Evolutionary conservation across 2,329 filamentous ascomycete species (phyloP).

Genomic region (Ceratocystis lukuohia): DNA sequence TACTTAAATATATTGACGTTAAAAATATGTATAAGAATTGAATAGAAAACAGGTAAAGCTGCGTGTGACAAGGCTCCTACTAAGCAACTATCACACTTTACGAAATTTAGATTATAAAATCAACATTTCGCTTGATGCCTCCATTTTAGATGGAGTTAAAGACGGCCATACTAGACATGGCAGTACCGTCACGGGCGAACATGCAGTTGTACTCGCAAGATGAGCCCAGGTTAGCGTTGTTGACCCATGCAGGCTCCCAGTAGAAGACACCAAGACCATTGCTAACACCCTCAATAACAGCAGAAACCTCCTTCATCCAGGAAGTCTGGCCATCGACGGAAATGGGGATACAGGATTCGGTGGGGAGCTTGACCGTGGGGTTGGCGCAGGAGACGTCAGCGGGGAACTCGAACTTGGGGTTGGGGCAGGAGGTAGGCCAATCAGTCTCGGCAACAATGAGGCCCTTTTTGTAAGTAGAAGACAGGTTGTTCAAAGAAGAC

Average conservation of each 20-base stretch:
- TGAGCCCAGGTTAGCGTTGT: slow-evolving; percentile 50
- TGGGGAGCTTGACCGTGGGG: slow-evolving; percentile 45
- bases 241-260: slow-evolving; percentile 61
- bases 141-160: slow-evolving; percentile 11
- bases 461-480: slow-evolving; percentile 48
- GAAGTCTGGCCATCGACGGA: slow-evolving; percentile 47
- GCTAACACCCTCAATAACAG: slow-evolving; percentile 38
- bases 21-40: neutral
- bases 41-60: neutral
- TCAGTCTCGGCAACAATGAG: slow-evolving; percentile 57
- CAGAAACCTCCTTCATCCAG: slow-evolving; percentile 48
- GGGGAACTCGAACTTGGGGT: slow-evolving; percentile 46
- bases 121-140: neutral
- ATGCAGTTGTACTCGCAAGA: slow-evolving; percentile 52
- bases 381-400: slow-evolving; percentile 36
- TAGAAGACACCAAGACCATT: slow-evolving; percentile 52
- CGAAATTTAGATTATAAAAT: neutral
- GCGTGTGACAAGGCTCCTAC: neutral
- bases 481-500: slow-evolving; percentile 44
- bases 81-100: neutral
- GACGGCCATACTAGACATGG: slow-evolving; percentile 33
- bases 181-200: slow-evolving; percentile 42
- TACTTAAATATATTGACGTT: neutral
- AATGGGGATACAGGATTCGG: slow-evolving; percentile 47
- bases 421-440: slow-evolving; percentile 53